phyloP scores from a whole-genome alignment of 768 basidiomycete genomes.

The Porphyrellus cyaneotinctus region DNA sequence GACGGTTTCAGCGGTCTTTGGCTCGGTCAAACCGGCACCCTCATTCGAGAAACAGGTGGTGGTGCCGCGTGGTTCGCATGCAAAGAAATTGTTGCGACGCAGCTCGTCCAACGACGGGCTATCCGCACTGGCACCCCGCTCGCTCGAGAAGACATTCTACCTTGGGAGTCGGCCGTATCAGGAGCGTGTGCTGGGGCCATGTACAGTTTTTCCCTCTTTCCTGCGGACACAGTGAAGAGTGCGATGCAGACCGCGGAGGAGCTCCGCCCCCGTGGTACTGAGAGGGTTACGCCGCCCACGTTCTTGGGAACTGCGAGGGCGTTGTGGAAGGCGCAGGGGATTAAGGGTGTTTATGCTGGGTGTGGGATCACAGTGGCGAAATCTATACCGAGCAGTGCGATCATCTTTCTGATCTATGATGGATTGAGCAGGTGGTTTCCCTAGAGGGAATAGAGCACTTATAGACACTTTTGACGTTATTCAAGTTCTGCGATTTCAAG shows the following conservation, averaged over 20 bases:
- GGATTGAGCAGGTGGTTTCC: slow-evolving; percentile 58
- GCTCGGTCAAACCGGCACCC: slow-evolving; percentile 92
- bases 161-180: slow-evolving; percentile 78
- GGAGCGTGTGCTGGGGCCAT: slow-evolving; percentile 84
- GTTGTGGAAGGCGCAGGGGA: slow-evolving; percentile 72
- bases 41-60: slow-evolving; percentile 92
- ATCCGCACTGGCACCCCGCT: slow-evolving; percentile 21
- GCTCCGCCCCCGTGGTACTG: slow-evolving; percentile 51
- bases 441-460: neutral
- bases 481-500: too few species aligned
- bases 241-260: slow-evolving; percentile 94
- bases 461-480: too few species aligned
- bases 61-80: slow-evolving; percentile 87
- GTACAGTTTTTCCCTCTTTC: slow-evolving; percentile 86
- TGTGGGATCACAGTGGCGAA: slow-evolving; percentile 87
- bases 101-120: slow-evolving; percentile 52
- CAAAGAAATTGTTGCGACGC: slow-evolving; percentile 71
- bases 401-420: slow-evolving; percentile 93
- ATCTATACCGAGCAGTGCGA: slow-evolving; percentile 82
- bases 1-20: slow-evolving; percentile 83
- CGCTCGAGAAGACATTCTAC: slow-evolving; percentile 47
- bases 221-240: slow-evolving; percentile 92
- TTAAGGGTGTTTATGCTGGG: slow-evolving; percentile 86
- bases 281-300: slow-evolving; percentile 34
- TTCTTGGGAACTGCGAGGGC: slow-evolving; percentile 57